phyloP scores from a whole-genome alignment of 306 rosid species.

The Trifolium fragiferum region DNA sequence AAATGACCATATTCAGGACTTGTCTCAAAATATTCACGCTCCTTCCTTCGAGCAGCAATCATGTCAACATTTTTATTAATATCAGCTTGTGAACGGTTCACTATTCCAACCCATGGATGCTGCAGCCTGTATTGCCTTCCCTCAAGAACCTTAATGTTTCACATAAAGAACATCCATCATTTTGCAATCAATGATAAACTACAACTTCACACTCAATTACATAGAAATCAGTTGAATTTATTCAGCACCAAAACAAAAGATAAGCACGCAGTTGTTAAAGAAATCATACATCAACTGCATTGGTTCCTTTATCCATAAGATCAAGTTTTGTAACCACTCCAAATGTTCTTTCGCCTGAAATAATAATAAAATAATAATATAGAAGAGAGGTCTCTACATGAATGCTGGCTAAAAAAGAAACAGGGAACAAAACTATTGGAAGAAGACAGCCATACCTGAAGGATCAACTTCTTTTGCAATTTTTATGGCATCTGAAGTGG shows the following conservation, averaged over 20 bases:
- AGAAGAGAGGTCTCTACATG: neutral
- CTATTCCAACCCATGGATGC: constrained; percentile 99
- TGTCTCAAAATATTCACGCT: constrained; percentile 88
- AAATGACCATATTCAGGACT: constrained; percentile 98
- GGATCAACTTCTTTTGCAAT: constrained; percentile 97
- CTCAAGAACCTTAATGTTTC: constrained; percentile 81
- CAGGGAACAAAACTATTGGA: constrained; percentile 19
- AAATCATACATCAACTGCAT: constrained; percentile 85
- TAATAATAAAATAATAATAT: constrained; percentile 31
- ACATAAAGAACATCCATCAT: constrained; percentile 41
- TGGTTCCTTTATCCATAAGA: constrained; percentile 98
- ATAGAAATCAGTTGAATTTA: constrained; percentile 29
- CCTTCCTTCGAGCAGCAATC: constrained; percentile 92
- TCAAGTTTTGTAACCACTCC: constrained; percentile 98
- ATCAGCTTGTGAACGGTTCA: constrained; percentile 99
- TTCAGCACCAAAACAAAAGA: constrained; percentile 37
- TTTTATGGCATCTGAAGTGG: constrained; percentile 99
- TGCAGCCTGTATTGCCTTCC: constrained; percentile 93
- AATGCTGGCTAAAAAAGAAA: constrained; percentile 24
- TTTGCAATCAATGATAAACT: constrained; percentile 15
- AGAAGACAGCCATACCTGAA: constrained; percentile 63
- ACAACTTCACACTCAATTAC: constrained; percentile 31
- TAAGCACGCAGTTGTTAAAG: constrained; percentile 32
- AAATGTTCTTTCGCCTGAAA: constrained; percentile 94
- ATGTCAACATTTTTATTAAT: constrained; percentile 93